phyloP scores from a whole-genome alignment of 179 eudicot species.

The Gypsophila paniculata region DNA sequence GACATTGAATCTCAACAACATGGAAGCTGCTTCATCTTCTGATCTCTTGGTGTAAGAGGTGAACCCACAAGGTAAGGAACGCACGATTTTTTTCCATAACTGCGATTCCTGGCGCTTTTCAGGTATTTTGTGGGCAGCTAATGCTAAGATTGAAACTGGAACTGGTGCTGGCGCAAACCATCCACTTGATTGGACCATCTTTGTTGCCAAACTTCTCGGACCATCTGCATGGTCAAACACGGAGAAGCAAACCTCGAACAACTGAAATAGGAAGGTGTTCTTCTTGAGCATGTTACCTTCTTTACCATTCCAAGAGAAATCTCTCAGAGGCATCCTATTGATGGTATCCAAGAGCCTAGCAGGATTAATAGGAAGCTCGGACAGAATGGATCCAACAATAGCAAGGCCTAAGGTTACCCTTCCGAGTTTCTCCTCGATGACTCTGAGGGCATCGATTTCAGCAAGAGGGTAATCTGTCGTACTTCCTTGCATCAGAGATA shows the following conservation, averaged over 20 bases:
- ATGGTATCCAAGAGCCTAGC: constrained; percentile 79
- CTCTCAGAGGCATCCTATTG: constrained; percentile 72
- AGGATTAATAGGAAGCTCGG: constrained; percentile 88
- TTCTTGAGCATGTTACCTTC: constrained; percentile 52
- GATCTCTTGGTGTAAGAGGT: constrained; percentile 57
- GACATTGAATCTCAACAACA: constrained; percentile 69
- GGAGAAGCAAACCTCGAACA: constrained; percentile 90
- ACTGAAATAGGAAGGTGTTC: constrained; percentile 68
- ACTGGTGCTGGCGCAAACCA: constrained; percentile 87
- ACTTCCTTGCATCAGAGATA: constrained; percentile 78
- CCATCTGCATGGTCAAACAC: constrained; percentile 93
- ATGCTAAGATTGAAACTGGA: constrained; percentile 57
- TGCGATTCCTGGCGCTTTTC: constrained; percentile 50
- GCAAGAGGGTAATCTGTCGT: constrained; percentile 48
- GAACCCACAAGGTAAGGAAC: constrained; percentile 69
- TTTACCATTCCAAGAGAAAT: constrained; percentile 51
- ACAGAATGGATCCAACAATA: constrained; percentile 78
- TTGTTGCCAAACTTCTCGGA: constrained; percentile 70
- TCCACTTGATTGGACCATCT: constrained; percentile 89
- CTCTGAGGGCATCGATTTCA: constrained; percentile 74
- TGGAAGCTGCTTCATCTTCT: constrained; percentile 74
- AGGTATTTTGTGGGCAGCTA: constrained; percentile 75
- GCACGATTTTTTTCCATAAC: constrained; percentile 57
- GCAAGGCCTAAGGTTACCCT: constrained; percentile 80
- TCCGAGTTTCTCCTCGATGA: constrained; percentile 89